Base-by-base conservation (phyloP, 2,329 filamentous ascomycete species). In the Sarocladium brachiariae region DNA sequence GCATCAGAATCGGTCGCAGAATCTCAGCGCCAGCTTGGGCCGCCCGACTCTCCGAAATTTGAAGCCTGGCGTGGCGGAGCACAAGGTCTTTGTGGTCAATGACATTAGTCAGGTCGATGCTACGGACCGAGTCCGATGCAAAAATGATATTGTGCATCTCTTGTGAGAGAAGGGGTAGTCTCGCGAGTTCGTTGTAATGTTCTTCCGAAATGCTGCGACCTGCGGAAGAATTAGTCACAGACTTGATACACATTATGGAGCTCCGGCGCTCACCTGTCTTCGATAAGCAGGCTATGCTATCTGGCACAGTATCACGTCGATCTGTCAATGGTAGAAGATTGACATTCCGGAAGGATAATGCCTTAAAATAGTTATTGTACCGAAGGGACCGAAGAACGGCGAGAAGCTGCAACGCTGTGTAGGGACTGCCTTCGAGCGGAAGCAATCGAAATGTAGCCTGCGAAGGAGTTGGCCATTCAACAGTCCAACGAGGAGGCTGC, bases 331-430 rank as follows among this genome's bases (percentile, higher is more conserved):
- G 57, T 1, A 70, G 71, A 18, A 81, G 65, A 54, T 80, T 73
- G 13, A 81, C 69, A 49, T 75, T 70, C 9, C 67, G 62, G 54
- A 81, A 78, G 2, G 76, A 80, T n/a, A 81, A 61, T 1, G 76
- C 75, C 52, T 75, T 77, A 63, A 81, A 81, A 56, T 76, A 81
- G 55, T 77, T 78, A 50, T 81, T 81, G 59, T 78, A 81, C 9
- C 78, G 70, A 52, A 81, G 62, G 2, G 78, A 76, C 4, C 77
- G 72, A 56, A 81, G 71, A 1, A 80, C 71, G 9, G 78, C 78
- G n/a, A 81, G 62, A 2, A 81, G 65, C 58, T 81, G 78, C 33
- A 76, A 60, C 3, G 71, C 63, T 3, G 70, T 70, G 57, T 81
- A 81, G 4, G 58, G 58, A 2, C 59, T 55, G 2, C 65, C 64